Base-by-base conservation (phyloP, 2,329 filamentous ascomycete species). In the Colletotrichum endophyticum region DNA sequence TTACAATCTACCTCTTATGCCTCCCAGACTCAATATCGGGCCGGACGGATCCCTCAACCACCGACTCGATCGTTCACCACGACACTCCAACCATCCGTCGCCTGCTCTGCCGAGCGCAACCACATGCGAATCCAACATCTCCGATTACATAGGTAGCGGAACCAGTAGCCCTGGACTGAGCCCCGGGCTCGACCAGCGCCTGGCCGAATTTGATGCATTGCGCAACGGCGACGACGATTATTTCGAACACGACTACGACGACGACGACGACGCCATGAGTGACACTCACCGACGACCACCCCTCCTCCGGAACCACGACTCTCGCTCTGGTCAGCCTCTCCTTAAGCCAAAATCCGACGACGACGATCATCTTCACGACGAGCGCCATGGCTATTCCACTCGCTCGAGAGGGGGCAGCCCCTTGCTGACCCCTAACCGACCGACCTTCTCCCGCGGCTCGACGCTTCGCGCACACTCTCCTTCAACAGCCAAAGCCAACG, bases 391-490 rank as follows among this genome's bases (percentile, higher is more conserved):
- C 28, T 77, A 77, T 75, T 66, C 72, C 39, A 77, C 72, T 68
- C 71, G 71, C 28, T 77, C 72, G 5, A 68, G 77, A 8, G 76
- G 72, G 28, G 71, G 56, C 13, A 78, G 76, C 36, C 77, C 77
- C 25, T 72, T 78, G 66, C 68, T 78, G 67, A 77, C 62, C 56
- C 61, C 66, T 36, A 73, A 59, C 64, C 75, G 79, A 9, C 77
- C 81, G 34, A 78, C 81, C 63, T 81, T 87, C 67, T 79, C 77
- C 34, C 89, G 92, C 72, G 88, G 91, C 73, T 94, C 93, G 57
- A 94, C 94, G 15, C 93, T 98, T 86, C 92, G 94, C 81, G 96
- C 94, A 82, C 95, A 95, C n/a, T 90, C 92, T 56, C 81, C 82
- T 61, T 84, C 83, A 19, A 83, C 83, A 53, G 82, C 82, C 70